Evolutionary conservation across 495 filamentous ascomycete species (phyloP), one percentile per base, ranked within the genome.

Genomic region (Annulohypoxylon bovei): DNA sequence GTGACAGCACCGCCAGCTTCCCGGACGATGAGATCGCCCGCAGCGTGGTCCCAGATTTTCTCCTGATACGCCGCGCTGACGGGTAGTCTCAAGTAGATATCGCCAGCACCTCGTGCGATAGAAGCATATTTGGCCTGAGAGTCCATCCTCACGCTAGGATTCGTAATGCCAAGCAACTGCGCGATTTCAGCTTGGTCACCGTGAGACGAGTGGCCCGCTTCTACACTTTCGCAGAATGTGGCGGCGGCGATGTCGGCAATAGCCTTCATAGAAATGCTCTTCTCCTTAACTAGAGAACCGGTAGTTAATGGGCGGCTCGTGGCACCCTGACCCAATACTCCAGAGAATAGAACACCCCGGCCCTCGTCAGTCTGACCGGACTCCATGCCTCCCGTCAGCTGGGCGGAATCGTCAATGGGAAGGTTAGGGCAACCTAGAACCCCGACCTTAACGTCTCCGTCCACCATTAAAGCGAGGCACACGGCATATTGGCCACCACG

Each of bases 31-130:
- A 99, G 79, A 66, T 96, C 94, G 33, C 95, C 95, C n/a, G 93
- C 95, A 30, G 95, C 96, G 80, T 99, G 95, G 77, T 99, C 95
- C 95, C 95, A 99, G 70, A 99, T 98, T 86, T 99, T 99, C 85
- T 99, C 95, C 81, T 97, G 88, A 80, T 98, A 99, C 23, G 89
- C 88, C 75, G 89, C 90, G 72, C 86, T 90, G 11, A 91, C 89
- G 16, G 96, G 95, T 28, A 99, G 81, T 54, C 95, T 86, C 70
- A 99, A 82, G 78, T 98, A 98, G 69, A 99, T 88, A 74, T 99
- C 96, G 44, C 94, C 95, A 6, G 94, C 94, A 23, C 95, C 95
- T 65, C 95, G 84, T n/a, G 96, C 94, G 76, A 99, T 94, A 2
- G 91, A 94, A 47, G 89, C 95, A 77, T 99, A 99, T 79, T 99